Base-by-base conservation (phyloP, 106 monocot genomes). In the Apostasia ramifera region DNA sequence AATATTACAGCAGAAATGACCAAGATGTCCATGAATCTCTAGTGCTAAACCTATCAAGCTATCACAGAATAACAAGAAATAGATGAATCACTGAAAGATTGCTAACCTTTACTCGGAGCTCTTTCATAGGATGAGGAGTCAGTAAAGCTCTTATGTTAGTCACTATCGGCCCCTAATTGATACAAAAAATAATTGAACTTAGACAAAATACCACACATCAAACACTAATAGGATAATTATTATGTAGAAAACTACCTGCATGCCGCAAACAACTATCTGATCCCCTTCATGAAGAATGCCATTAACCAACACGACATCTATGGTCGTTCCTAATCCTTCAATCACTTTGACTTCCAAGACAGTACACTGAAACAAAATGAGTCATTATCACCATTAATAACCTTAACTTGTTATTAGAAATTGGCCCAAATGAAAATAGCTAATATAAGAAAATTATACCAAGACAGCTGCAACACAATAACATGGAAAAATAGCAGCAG, bases 201-300 rank as follows among this genome's bases (percentile, higher is more conserved):
- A 5, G 59, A 47, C 40, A 58, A 53, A 53, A 70, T 11, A 68
- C 1, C 0, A 53, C 10, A 54, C 12, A 10, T 40, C 3, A 68
- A 68, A 40, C 53, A 42, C 37, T 55, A 46, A 59, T 12, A 37
- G 13, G 10, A 47, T 57, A 9, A 59, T 2, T 4, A 47, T 7
- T 47, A 70, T 8, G 44, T 13, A 49, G 54, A 65, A 10, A 14
- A 61, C 53, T 58, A 98, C 97, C 97, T 98, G 92, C 92, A 98
- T 93, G 58, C 97, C 93, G 65, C 92, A 98, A 61, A 98, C 89
- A 75, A 98, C 86, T 70, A 98, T 92, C 76, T 98, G 97, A 68
- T 98, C 97, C 7, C 97, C 92, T 78, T 98, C 97, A 70, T 90
- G 85, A 59, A 98, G 86, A 63, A 77, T 71, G 57, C 97, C 97